phyloP scores from a whole-genome alignment of 1,139 yeast species.

The Scheffersomyces illinoinensis region DNA sequence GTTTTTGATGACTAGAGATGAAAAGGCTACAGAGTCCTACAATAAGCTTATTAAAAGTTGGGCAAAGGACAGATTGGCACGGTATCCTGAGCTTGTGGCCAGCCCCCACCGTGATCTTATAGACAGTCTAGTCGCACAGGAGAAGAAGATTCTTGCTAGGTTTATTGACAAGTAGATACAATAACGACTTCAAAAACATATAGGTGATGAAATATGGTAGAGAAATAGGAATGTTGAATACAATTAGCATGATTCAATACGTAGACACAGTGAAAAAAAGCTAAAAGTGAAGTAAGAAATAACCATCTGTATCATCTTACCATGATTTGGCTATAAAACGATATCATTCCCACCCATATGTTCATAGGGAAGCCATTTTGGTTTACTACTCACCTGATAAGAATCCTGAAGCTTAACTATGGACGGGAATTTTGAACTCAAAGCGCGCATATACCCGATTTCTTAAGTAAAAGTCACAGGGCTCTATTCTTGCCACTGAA shows the following conservation, averaged over 20 bases:
- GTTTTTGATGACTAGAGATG: conserved; percentile 7
- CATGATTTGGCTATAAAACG: not conserved
- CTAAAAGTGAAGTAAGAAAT: not conserved
- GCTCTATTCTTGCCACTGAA: not conserved
- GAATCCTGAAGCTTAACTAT: not conserved
- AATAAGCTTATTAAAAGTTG: conserved; percentile 14
- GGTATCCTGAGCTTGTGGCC: conserved; percentile 9
- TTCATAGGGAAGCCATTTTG: not conserved
- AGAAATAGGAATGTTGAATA: too few species aligned
- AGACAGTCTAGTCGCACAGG: conserved; percentile 12
- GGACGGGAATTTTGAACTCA: not conserved
- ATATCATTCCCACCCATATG: not conserved
- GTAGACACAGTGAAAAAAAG: not conserved
- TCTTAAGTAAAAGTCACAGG: not conserved
- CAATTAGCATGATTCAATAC: not conserved
- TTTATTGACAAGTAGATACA: conserved; percentile 5
- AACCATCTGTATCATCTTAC: not conserved
- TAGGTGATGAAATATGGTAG: not conserved
- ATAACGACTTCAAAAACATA: not conserved
- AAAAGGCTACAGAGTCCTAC: conserved; percentile 5
- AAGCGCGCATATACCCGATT: not conserved
- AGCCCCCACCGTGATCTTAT: conserved; percentile 11
- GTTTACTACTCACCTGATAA: too few species aligned
- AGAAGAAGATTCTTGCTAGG: conserved; percentile 14
- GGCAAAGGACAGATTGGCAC: conserved; percentile 15